A percentile compares a stretch with the other conserved stretches of the same genome.
These are phyloP conservation scores for Petrea volubilis DNA, from an alignment of 257 asterid species.

Conservation along the genomic window DNA sequence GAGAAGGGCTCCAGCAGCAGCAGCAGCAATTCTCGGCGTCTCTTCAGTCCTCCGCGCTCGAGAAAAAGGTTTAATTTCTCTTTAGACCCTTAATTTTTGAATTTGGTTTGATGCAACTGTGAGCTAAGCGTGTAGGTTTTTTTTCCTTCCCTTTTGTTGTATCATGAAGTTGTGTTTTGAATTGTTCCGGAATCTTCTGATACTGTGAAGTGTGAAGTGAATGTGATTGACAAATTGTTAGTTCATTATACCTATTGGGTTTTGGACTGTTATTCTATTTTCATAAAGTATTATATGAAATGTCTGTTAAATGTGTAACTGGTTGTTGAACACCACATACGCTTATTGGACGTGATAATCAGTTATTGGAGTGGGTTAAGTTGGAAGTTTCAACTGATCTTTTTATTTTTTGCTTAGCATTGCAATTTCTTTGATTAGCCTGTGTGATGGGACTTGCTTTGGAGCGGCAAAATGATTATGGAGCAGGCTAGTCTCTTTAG, in stretches of 20 bases:
- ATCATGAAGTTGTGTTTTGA: neutral
- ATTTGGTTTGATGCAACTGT: neutral
- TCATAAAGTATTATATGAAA: neutral
- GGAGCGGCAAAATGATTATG: neutral
- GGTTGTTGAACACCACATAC: neutral
- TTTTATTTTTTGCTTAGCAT: neutral
- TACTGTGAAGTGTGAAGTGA: neutral
- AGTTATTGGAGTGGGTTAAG: neutral
- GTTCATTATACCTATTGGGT: neutral
- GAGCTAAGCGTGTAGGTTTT: neutral
- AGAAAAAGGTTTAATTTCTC: slow-evolving; percentile 53
- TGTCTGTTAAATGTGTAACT: neutral
- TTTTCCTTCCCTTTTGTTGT: neutral
- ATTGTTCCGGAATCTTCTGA: neutral
- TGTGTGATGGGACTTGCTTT: neutral
- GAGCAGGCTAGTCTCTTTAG: neutral
- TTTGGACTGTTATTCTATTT: neutral
- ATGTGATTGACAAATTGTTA: neutral
- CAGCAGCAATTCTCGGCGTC: slow-evolving; percentile 53
- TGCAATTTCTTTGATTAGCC: neutral
- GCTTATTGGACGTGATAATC: neutral
- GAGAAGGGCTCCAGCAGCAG: slow-evolving; percentile 73
- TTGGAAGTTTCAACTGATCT: neutral
- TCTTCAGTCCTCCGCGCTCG: slow-evolving; percentile 52
- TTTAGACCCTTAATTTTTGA: neutral